phyloP scores from a whole-genome alignment of 1,284 basidiomycete genomes.

The Uromyces viciae-fabae region DNA sequence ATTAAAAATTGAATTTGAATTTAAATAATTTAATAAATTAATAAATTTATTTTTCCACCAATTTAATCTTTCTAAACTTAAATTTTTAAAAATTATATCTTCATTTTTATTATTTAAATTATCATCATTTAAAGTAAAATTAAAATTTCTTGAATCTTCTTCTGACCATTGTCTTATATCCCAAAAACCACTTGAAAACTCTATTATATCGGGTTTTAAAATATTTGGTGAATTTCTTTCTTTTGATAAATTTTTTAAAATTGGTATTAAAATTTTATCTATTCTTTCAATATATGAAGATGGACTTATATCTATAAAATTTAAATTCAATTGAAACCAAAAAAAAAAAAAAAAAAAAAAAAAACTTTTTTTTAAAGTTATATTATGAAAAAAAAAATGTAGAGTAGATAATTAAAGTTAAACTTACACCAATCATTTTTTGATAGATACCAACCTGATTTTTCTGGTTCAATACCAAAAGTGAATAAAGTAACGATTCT shows the following conservation, averaged over 20 bases:
- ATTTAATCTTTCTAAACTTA: background rate
- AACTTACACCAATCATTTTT: constrained; percentile 36
- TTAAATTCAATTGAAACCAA: background rate
- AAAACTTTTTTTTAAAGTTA: background rate
- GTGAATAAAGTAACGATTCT: constrained; percentile 24
- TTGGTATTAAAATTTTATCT: background rate
- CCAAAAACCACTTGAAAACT: constrained; percentile 22
- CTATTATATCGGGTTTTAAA: constrained; percentile 14
- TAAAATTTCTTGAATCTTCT: background rate
- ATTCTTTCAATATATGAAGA: constrained; percentile 1
- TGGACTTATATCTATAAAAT: constrained; percentile 4
- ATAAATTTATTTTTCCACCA: background rate
- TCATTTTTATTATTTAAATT: too few species aligned
- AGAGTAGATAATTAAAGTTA: background rate
- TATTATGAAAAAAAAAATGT: background rate
- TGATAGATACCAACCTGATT: constrained; percentile 1
- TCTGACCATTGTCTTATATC: constrained; percentile 38
- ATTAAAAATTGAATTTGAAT: background rate
- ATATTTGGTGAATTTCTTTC: background rate
- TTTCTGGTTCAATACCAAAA: constrained; percentile 17
- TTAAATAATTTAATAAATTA: background rate
- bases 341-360: background rate
- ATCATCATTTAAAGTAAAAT: background rate
- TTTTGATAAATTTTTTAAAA: background rate
- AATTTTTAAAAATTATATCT: background rate